A percentile compares a stretch with the other conserved stretches of the same genome.
Evolutionary conservation across 306 rosid species (phyloP).

Genomic region (Pterocarpus santalinus): DNA sequence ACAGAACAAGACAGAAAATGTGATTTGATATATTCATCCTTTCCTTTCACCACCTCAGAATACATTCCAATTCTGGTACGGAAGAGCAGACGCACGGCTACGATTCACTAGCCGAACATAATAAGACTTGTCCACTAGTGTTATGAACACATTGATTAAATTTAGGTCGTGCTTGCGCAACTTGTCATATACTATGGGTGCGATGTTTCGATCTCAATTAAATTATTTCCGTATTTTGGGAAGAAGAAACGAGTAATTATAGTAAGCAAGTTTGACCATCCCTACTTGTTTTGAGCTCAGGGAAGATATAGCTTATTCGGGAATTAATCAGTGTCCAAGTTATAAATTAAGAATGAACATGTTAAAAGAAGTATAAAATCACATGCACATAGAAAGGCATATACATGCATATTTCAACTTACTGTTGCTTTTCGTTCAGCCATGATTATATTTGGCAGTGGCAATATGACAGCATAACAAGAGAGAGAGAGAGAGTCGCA

Average conservation of each 20-base stretch:
- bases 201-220: not conserved
- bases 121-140: not conserved
- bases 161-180: not conserved
- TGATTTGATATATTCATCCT: conserved; percentile 17
- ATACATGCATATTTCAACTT: too few species aligned
- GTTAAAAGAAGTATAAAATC: not conserved
- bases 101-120: not conserved
- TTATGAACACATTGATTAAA: not conserved
- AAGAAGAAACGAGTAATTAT: too few species aligned
- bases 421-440: too few species aligned
- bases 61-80: conserved; percentile 14
- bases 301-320: not conserved
- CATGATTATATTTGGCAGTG: too few species aligned
- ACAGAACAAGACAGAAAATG: conserved; percentile 17
- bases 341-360: not conserved
- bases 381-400: not conserved
- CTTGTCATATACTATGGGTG: too few species aligned
- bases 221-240: not conserved
- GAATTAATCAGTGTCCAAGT: not conserved
- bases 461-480: too few species aligned
- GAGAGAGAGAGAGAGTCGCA: not conserved
- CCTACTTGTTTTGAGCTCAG: conserved; percentile 29
- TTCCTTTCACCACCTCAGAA: conserved; percentile 13
- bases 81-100: conserved; percentile 7
- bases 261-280: not conserved